A percentile compares a stretch with the other conserved stretches of the same genome.
Evolutionary conservation across 768 basidiomycete genomes (phyloP).

Genomic region (Tricholoma furcatifolium): DNA sequence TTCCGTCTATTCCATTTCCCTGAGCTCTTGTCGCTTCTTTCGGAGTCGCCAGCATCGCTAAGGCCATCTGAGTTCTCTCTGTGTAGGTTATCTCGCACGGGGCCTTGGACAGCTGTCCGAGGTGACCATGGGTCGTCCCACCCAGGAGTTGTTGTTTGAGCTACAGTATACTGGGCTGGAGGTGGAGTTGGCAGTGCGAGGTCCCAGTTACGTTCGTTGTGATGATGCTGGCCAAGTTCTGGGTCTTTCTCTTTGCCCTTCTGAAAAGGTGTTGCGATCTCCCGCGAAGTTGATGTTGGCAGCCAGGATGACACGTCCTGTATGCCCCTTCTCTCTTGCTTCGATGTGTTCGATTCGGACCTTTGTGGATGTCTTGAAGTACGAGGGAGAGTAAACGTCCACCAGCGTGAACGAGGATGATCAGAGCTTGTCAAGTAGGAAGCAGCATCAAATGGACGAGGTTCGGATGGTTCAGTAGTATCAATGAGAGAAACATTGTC

Average conservation of each 20-base stretch:
- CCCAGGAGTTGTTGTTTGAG: conserved; percentile 58
- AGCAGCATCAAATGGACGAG: conserved; percentile 49
- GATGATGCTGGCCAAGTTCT: conserved; percentile 15
- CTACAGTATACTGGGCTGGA: conserved; percentile 47
- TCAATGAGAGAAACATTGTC: conserved; percentile 35
- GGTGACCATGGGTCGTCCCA: conserved; percentile 73
- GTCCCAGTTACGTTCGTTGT: conserved; percentile 23
- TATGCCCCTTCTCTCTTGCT: conserved; percentile 34
- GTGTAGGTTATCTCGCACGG: conserved; percentile 26
- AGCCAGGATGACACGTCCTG: conserved; percentile 55
- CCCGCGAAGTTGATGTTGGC: conserved; percentile 36
- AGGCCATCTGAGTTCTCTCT: conserved; percentile 25
- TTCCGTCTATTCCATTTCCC: conserved; percentile 32
- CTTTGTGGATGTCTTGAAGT: conserved; percentile 25
- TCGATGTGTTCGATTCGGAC: conserved; percentile 20
- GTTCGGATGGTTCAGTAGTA: conserved; percentile 31
- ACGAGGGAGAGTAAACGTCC: conserved; percentile 68
- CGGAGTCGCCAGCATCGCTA: conserved; percentile 24
- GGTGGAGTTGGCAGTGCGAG: conserved; percentile 34
- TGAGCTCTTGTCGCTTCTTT: conserved; percentile 22
- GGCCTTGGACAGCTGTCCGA: conserved; percentile 39
- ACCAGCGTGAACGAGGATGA: conserved; percentile 60
- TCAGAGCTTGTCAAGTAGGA: conserved; percentile 50
- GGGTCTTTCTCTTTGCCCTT: conserved; percentile 31
- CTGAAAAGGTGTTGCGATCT: conserved; percentile 31